These are phyloP conservation scores for Cyclocybe cylindracea DNA, from an alignment of 768 basidiomycete genomes.

Conservation along the genomic window DNA sequence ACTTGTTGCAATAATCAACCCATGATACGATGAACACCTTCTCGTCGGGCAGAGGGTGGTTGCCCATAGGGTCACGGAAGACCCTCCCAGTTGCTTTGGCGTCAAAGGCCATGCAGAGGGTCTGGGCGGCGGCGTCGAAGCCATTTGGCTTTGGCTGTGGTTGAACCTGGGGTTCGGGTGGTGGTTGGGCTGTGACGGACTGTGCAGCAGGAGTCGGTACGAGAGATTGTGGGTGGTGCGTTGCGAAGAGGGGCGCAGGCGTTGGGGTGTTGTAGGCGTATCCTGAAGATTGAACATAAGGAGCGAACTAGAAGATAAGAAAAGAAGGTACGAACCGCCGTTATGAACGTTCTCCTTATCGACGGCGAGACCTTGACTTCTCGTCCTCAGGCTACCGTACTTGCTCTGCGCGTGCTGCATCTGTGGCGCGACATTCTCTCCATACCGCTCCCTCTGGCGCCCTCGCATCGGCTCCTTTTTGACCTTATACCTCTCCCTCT, in stretches of 20 bases:
- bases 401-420: not conserved
- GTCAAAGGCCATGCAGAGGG: conserved; percentile 62
- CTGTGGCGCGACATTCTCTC: too few relatives aligned
- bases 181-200: too few relatives aligned
- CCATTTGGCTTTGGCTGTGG: conserved; percentile 40
- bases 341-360: conserved; percentile 22
- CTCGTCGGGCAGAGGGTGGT: conserved; percentile 55
- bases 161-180: conserved; percentile 3
- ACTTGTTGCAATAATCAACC: conserved; percentile 99
- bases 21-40: conserved; percentile 95
- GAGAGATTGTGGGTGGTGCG: too few relatives aligned
- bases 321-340: conserved; percentile 2
- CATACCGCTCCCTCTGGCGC: too few relatives aligned
- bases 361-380: not conserved
- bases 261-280: not conserved
- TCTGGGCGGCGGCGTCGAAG: conserved; percentile 65
- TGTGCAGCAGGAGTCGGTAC: too few relatives aligned
- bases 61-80: conserved; percentile 63
- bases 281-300: not conserved
- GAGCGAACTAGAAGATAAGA: not conserved
- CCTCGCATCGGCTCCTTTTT: not conserved
- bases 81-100: conserved; percentile 61
- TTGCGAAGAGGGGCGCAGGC: too few relatives aligned
- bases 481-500: conserved; percentile 32
- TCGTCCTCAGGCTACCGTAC: conserved; percentile 1